Evolutionary conservation across 2,329 filamentous ascomycete species (phyloP).

Genomic region (Cercospora sesami): DNA sequence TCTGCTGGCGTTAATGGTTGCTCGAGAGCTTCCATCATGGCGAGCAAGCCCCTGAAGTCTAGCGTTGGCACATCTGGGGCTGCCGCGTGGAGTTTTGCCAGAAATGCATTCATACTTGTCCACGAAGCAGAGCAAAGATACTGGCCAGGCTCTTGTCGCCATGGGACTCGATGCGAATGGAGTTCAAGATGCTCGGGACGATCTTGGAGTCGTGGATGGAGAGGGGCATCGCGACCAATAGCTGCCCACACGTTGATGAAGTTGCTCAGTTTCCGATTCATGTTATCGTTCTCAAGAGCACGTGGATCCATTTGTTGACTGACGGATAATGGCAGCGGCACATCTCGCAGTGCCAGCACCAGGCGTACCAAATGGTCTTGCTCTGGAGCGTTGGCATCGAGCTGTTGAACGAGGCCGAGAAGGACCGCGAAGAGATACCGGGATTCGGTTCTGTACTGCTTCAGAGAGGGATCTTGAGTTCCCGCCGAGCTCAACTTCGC

Average conservation of each 20-base stretch:
- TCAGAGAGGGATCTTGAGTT: not conserved
- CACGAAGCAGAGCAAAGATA: not conserved
- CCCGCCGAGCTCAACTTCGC: not conserved
- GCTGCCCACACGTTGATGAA: too few relatives aligned
- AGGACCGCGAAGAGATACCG: not conserved
- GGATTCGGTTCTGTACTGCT: constrained; percentile 2
- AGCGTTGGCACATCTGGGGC: not conserved
- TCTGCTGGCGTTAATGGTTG: not conserved
- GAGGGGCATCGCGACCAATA: not conserved
- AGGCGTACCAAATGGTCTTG: not conserved
- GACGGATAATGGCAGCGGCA: not conserved
- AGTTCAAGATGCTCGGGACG: not conserved
- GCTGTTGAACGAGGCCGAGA: not conserved
- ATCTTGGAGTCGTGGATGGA: not conserved
- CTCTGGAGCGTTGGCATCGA: not conserved
- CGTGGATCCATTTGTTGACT: too few relatives aligned
- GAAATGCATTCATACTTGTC: not conserved
- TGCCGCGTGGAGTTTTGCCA: not conserved
- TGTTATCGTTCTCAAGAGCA: too few relatives aligned
- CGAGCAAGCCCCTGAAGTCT: not conserved
- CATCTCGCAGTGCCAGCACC: not conserved
- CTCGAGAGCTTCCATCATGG: constrained; percentile 7
- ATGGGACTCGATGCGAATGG: not conserved
- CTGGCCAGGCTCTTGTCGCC: not conserved
- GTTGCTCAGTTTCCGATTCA: too few relatives aligned